Evolutionary conservation across 148 eudicot genomes (phyloP).

Genomic region (Camellia japonica): DNA sequence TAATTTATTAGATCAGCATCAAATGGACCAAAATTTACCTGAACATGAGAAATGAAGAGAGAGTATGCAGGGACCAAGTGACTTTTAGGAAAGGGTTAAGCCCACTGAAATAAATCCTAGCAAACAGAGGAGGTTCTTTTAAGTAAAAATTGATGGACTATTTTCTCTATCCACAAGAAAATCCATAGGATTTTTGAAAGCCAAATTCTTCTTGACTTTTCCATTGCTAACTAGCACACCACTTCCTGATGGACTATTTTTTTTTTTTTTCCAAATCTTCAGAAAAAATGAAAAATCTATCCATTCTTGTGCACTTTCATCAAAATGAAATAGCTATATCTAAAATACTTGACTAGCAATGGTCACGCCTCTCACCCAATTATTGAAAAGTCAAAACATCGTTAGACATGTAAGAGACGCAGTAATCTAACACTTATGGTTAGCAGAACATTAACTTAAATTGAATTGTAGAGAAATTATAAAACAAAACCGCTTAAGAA

Average conservation of each 20-base stretch:
- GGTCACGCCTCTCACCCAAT: not conserved
- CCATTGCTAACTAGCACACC: not conserved
- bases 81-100: too few species aligned
- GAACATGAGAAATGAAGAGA: not conserved
- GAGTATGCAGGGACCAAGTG: not conserved
- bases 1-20: not conserved
- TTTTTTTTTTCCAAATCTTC: too few species aligned
- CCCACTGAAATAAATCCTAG: too few species aligned
- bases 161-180: not conserved
- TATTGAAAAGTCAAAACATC: not conserved
- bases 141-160: not conserved
- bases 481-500: not conserved
- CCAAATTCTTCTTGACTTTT: not conserved
- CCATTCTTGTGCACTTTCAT: too few species aligned
- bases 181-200: not conserved
- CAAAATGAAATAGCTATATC: too few species aligned
- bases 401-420: too few species aligned
- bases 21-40: not conserved
- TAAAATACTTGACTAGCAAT: not conserved
- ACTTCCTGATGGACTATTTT: too few species aligned
- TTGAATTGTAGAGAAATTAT: not conserved
- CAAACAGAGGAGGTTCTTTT: not conserved
- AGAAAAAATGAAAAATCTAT: too few species aligned
- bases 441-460: not conserved
- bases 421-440: not conserved